A percentile compares a stretch with the other conserved stretches of the same genome.
These are phyloP conservation scores for Petunia hybrid DNA, from an alignment of 305 asterid genomes.

Conservation along the genomic window DNA sequence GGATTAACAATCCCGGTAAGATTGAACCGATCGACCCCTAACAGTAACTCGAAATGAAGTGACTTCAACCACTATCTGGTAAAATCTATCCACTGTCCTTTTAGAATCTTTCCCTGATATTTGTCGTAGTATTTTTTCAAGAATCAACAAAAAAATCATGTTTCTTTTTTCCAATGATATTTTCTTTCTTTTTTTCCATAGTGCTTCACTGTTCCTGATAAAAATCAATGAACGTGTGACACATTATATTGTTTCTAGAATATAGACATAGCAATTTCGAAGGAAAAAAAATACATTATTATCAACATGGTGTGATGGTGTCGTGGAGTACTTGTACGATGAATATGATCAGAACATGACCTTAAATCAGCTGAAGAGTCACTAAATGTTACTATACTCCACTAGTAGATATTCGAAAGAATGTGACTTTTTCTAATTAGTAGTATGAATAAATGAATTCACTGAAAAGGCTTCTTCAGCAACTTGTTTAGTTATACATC, in stretches of 20 bases:
- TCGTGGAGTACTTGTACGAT: not conserved
- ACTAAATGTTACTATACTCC: not conserved
- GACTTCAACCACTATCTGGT: not conserved
- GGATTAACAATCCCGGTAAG: no score
- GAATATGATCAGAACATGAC: not conserved
- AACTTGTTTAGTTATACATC: not conserved
- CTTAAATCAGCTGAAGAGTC: conserved; percentile 3
- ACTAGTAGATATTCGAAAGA: not conserved
- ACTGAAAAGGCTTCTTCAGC: not conserved
- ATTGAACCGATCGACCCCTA: not conserved
- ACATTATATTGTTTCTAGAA: not conserved
- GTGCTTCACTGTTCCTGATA: not conserved
- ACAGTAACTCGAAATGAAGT: conserved; percentile 29
- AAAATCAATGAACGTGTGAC: not conserved
- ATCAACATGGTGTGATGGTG: not conserved
- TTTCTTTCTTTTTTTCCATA: not conserved
- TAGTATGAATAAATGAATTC: not conserved
- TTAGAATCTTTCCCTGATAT: conserved; percentile 17
- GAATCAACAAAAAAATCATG: not conserved
- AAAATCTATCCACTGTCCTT: conserved; percentile 14
- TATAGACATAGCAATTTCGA: not conserved
- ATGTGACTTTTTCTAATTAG: not conserved
- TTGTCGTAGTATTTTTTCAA: not conserved
- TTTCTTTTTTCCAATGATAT: not conserved
- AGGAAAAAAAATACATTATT: not conserved